Base-by-base conservation (phyloP, 2,329 filamentous ascomycete genomes). In the Saccharata proteae region DNA sequence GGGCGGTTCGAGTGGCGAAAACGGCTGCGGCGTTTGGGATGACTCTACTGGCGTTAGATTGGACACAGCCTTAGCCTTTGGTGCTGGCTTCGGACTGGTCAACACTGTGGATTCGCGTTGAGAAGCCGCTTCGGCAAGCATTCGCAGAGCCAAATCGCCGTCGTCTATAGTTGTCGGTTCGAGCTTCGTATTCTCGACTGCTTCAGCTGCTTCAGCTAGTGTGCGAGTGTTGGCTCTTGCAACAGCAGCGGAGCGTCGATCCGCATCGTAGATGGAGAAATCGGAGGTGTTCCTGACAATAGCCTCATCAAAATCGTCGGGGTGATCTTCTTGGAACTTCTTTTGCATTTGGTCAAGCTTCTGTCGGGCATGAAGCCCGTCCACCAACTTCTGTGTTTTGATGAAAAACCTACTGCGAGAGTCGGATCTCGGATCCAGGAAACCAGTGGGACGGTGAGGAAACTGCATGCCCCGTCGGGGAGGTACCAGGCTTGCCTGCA, bases 141-240 rank as follows among this genome's bases (percentile, higher is more conserved):
- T 34, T 39, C 52, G 51, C 18, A 65, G 44, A 15, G 56, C 54
- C 16, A 48, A 38, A 4, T 60, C 60, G 30, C 60, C 46, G 16
- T 58, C 57, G 37, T 63, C 63, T 2, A 52, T 49, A 35, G n/a
- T n/a, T n/a, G n/a, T n/a, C n/a, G n/a, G n/a, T n/a, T n/a, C 37
- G 10, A 27, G 24, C 19, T 34, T 12, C 15, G 45, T 41, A 43
- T 47, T 38, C 43, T 60, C 47, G 40, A 61, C 35, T 35, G 51
- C 33, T 35, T 47, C 14, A 39, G 54, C 38, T 17, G 57, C 53
- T 29, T 54, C 44, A 12, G 43, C 42, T 16, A 58, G 45, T 29
- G 38, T 49, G 13, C 44, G 39, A 24, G 59, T 47, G 28, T 59
- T 55, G 33, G 48, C 48, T 29, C 51, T 49, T 26, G 52, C 53